These are phyloP conservation scores for Coemansia sp. DNA, from an alignment of 192 early-diverging fungal species.

Conservation along the genomic window DNA sequence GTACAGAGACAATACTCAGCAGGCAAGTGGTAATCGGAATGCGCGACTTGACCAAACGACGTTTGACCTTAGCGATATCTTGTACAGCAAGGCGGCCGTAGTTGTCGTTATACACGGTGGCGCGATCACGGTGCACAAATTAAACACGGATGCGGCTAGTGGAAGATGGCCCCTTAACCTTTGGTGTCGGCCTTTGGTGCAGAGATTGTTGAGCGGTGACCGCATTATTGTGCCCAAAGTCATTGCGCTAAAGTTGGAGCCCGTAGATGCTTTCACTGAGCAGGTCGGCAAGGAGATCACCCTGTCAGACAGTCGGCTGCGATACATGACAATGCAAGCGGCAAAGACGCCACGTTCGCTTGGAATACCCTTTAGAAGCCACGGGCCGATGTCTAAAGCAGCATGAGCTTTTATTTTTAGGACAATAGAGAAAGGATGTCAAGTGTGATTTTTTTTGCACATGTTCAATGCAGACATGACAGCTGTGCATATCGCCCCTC, in stretches of 20 bases:
- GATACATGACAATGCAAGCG: background rate
- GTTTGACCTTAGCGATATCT: slow-evolving; percentile 1
- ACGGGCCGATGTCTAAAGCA: background rate
- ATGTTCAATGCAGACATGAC: too few species aligned
- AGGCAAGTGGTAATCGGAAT: background rate
- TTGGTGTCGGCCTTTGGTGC: background rate
- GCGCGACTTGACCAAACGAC: background rate
- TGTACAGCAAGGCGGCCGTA: slow-evolving; percentile 9
- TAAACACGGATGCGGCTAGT: background rate
- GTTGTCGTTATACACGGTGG: slow-evolving; percentile 14
- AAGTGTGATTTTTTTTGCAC: too few species aligned
- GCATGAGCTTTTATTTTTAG: background rate
- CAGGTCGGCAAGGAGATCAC: slow-evolving; percentile 11
- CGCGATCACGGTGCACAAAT: background rate
- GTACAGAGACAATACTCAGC: background rate
- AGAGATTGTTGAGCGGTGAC: background rate
- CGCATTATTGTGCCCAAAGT: background rate
- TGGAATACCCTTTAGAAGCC: background rate
- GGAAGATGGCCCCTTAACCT: background rate
- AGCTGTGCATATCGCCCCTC: background rate
- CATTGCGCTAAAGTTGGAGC: background rate
- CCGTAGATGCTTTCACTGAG: slow-evolving; percentile 6
- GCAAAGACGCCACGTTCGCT: background rate
- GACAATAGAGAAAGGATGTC: background rate
- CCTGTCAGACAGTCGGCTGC: slow-evolving; percentile 9